Conservation (phyloP, 257 asterid genomes). For the Anisodus acutangulus region DNA sequence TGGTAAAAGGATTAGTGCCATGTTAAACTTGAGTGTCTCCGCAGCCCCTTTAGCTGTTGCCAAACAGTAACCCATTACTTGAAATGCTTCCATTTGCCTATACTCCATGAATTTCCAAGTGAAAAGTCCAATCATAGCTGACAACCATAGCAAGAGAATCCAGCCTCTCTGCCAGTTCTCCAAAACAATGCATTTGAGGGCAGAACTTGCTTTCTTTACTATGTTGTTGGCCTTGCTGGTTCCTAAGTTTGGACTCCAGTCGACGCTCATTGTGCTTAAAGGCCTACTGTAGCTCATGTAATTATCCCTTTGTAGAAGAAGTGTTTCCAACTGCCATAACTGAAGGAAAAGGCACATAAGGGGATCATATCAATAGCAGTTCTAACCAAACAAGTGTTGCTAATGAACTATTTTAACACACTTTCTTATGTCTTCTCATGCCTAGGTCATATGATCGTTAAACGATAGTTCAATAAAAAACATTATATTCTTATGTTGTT, state of each 20-base stretch:
- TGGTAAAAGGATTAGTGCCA: slow-evolving; percentile 86
- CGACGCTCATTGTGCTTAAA: slow-evolving; percentile 62
- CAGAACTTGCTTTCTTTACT: slow-evolving; percentile 34
- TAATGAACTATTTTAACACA: neutral
- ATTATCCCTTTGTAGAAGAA: slow-evolving; percentile 72
- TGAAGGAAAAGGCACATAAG: slow-evolving; percentile 38
- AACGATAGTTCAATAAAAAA: neutral
- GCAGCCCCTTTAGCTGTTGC: slow-evolving; percentile 95
- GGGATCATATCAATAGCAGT: neutral
- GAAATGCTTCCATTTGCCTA: slow-evolving; percentile 62
- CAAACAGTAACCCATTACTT: slow-evolving; percentile 76
- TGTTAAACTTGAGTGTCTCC: slow-evolving; percentile 86
- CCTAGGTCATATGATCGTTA: neutral
- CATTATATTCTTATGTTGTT: neutral
- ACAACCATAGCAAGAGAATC: slow-evolving; percentile 62
- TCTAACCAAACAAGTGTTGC: slow-evolving; percentile 13
- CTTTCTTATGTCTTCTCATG: neutral
- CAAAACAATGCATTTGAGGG: slow-evolving; percentile 42
- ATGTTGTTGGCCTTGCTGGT: slow-evolving; percentile 38
- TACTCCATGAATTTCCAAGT: slow-evolving; percentile 80
- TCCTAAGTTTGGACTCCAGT: slow-evolving; percentile 64
- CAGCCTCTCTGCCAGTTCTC: slow-evolving; percentile 88
- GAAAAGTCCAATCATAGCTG: slow-evolving; percentile 66
- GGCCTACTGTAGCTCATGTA: slow-evolving; percentile 90
- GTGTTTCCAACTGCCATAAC: slow-evolving; percentile 94